These are phyloP conservation scores for Alternaria atra DNA, from an alignment of 2,329 filamentous ascomycete genomes.

Conservation along the genomic window DNA sequence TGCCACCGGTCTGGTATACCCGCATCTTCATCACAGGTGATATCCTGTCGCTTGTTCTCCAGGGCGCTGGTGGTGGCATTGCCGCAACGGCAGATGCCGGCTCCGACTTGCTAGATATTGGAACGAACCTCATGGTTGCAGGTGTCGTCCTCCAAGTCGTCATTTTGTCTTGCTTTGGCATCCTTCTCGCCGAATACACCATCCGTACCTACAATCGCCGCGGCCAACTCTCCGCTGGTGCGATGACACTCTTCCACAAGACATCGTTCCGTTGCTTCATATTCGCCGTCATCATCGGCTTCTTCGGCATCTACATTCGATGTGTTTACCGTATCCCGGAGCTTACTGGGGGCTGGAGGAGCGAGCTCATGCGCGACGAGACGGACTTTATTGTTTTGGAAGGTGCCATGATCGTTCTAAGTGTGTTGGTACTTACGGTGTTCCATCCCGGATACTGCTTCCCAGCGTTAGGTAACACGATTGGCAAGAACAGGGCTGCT, in stretches of 20 bases:
- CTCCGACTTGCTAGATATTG: slow-evolving; percentile 54
- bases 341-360: slow-evolving; percentile 58
- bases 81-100: slow-evolving; percentile 60
- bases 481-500: slow-evolving; percentile 21
- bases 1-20: slow-evolving; percentile 58
- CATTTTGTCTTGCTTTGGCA: slow-evolving; percentile 60
- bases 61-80: slow-evolving; percentile 66
- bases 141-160: slow-evolving; percentile 67
- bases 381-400: slow-evolving; percentile 61
- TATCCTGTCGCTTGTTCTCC: slow-evolving; percentile 65
- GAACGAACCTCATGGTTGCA: slow-evolving; percentile 66
- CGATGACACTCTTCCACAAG: slow-evolving; percentile 32
- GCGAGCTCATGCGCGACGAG: slow-evolving; percentile 59
- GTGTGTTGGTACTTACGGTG: slow-evolving; percentile 56
- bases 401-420: slow-evolving; percentile 62
- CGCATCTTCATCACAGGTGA: slow-evolving; percentile 69
- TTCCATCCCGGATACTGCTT: slow-evolving; percentile 58
- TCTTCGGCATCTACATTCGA: slow-evolving; percentile 57
- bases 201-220: slow-evolving; percentile 42
- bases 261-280: slow-evolving; percentile 44
- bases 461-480: slow-evolving; percentile 40
- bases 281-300: slow-evolving; percentile 51
- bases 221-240: slow-evolving; percentile 29
- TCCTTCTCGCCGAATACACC: slow-evolving; percentile 51
- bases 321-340: slow-evolving; percentile 62